Evolutionary conservation across 2,329 filamentous ascomycete species (phyloP), one percentile per base, ranked within the genome.

Genomic region (Pseudogymnoascus sp.): DNA sequence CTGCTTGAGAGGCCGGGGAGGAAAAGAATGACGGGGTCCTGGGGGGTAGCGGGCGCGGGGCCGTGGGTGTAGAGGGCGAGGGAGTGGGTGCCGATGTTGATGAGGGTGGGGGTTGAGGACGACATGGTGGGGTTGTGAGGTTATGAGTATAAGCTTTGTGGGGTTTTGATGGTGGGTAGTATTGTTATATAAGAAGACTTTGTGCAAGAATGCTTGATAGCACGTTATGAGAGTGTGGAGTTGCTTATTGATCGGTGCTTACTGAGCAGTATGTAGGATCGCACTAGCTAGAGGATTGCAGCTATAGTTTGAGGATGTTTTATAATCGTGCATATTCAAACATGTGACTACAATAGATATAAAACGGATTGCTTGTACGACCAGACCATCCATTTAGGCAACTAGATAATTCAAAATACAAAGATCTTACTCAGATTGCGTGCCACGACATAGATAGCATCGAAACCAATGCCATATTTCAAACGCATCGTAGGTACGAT

Each of bases 1-100:
- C 37, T 57, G 33, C 62, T 58, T 9, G 25, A 50, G 1, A 66
- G 28, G 3, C 65, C 65, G 37, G 35, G 59, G 28, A 66, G 60
- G 37, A 65, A 61, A 16, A 66, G 22, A 4, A 65, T 38, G 9
- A 63, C 54, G 8, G 64, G 60, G 3, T 58, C 25, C 2, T 22
- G 35, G 6, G 57, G 30, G 25, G 14, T 61, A 6, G 63, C 33
- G 14, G 54, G 30, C 36, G 54, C 20, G 4, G 60, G 62, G 2
- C 65, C 65, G 16, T 39, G 22, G 18, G 54, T 62, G 41, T 50
- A 14, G 30, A 67, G 62, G 25, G 37, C 57, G 2, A 67, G 62
- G 11, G 16, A 35, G 57, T 66, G 62, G 20, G 58, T 60, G n/a
- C 65, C 61, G 37, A 67, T 65, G 22, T 47, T 47, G 6, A 47